A percentile compares a stretch with the other conserved stretches of the same genome.
phyloP scores from a whole-genome alignment of 805 yeast genomes.

The Candida patagonica region DNA sequence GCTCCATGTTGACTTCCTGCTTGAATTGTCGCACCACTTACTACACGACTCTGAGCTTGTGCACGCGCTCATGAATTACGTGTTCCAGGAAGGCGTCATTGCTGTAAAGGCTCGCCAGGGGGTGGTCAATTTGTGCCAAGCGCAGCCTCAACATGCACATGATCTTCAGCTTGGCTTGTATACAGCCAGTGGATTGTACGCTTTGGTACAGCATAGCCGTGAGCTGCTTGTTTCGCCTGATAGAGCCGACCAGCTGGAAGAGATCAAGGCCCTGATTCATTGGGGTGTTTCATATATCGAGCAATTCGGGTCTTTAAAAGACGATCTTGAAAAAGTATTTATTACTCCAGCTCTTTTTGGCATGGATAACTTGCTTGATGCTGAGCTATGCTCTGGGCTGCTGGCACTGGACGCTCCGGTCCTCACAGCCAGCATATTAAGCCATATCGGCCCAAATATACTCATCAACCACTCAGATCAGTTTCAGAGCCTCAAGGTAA shows the following conservation, averaged over 20 bases:
- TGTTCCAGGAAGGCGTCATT: neutral
- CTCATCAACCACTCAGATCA: neutral
- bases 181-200: neutral
- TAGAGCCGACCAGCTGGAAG: too few species aligned
- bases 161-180: conserved; percentile 1
- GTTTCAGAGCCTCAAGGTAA: neutral
- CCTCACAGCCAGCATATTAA: too few species aligned
- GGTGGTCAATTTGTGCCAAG: neutral
- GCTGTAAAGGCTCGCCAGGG: neutral
- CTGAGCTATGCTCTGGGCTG: too few species aligned
- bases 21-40: neutral
- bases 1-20: neutral
- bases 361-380: neutral
- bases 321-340: conserved; percentile 1
- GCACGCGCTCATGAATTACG: neutral
- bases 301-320: too few species aligned
- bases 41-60: neutral
- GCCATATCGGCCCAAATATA: neutral
- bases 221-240: too few species aligned
- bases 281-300: too few species aligned
- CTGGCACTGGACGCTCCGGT: too few species aligned
- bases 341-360: neutral
- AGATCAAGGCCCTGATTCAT: too few species aligned
- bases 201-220: neutral
- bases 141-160: neutral